phyloP scores from a whole-genome alignment of 352 stramenopile species.

The Globisporangium splendens region DNA sequence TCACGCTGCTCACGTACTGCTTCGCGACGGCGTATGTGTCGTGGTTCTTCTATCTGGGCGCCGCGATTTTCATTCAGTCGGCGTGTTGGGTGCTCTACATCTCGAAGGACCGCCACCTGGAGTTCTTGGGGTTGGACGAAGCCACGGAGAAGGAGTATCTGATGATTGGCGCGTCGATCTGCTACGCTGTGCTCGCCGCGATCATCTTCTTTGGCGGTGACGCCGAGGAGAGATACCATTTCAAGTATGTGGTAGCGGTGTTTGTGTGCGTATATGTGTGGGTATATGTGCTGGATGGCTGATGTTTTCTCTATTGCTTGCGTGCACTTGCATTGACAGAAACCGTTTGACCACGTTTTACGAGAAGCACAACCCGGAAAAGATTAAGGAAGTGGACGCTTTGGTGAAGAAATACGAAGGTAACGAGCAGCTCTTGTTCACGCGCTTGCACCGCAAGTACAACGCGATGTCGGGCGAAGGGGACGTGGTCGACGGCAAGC shows the following conservation, averaged over 20 bases:
- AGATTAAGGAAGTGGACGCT: slow-evolving; percentile 57
- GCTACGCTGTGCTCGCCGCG: slow-evolving; percentile 42
- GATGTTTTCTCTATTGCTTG: not conserved
- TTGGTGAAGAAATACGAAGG: slow-evolving; percentile 69
- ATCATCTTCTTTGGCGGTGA: slow-evolving; percentile 49
- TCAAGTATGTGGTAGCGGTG: slow-evolving; percentile 32
- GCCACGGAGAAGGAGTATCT: slow-evolving; percentile 46
- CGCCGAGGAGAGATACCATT: slow-evolving; percentile 31
- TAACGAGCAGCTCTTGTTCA: slow-evolving; percentile 79
- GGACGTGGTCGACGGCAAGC: slow-evolving; percentile 23
- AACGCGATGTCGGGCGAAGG: slow-evolving; percentile 41
- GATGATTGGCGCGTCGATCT: slow-evolving; percentile 28
- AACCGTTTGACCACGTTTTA: slow-evolving; percentile 64
- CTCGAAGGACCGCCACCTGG: slow-evolving; percentile 35
- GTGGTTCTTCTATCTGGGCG: slow-evolving; percentile 40
- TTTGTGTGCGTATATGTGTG: not conserved
- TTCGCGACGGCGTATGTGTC: slow-evolving; percentile 32
- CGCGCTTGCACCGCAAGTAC: slow-evolving; percentile 77
- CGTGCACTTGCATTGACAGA: not conserved
- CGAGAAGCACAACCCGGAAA: slow-evolving; percentile 65
- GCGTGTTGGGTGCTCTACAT: slow-evolving; percentile 47
- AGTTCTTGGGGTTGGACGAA: slow-evolving; percentile 22
- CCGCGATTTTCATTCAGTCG: slow-evolving; percentile 51
- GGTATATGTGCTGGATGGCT: not conserved
- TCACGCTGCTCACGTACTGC: slow-evolving; percentile 56